These are phyloP conservation scores for Yamadazyma takamatsuzukensis DNA, from an alignment of 805 yeast species.

Conservation along the genomic window DNA sequence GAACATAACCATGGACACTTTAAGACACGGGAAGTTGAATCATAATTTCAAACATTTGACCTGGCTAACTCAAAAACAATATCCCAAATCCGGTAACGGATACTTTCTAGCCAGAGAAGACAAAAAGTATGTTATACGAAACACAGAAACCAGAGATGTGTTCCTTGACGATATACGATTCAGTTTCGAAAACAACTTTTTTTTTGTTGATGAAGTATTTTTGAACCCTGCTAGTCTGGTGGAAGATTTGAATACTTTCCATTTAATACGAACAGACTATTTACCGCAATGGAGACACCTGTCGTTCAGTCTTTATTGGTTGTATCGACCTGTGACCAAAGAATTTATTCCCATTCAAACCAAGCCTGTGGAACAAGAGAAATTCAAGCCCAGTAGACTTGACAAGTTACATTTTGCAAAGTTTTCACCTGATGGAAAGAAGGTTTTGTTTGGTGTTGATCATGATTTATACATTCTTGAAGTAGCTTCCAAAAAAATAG, in stretches of 20 bases:
- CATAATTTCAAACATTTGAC: constrained; percentile 14
- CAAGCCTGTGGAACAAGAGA: not conserved
- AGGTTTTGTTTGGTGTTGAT: constrained; percentile 51
- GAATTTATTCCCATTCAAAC: constrained; percentile 34
- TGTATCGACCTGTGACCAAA: constrained; percentile 23
- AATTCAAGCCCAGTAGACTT: constrained; percentile 13
- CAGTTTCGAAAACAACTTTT: constrained; percentile 37
- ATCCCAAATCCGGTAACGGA: constrained; percentile 27
- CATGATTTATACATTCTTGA: constrained; percentile 53
- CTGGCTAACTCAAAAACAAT: constrained; percentile 31
- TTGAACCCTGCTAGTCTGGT: constrained; percentile 42
- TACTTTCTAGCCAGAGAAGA: constrained; percentile 21
- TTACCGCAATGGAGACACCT: constrained; percentile 42
- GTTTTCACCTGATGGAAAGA: constrained; percentile 60
- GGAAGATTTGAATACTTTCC: constrained; percentile 39
- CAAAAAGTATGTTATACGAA: constrained; percentile 18
- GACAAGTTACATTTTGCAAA: constrained; percentile 47
- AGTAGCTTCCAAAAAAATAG: constrained; percentile 16
- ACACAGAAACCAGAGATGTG: constrained; percentile 16
- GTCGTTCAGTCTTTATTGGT: constrained; percentile 35
- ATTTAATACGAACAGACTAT: constrained; percentile 52
- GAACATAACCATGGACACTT: constrained; percentile 26
- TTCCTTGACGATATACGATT: constrained; percentile 34
- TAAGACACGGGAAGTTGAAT: constrained; percentile 20
- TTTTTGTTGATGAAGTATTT: constrained; percentile 24